Base-by-base conservation (phyloP, 495 filamentous ascomycete genomes). In the Lindgomyces ingoldianus region DNA sequence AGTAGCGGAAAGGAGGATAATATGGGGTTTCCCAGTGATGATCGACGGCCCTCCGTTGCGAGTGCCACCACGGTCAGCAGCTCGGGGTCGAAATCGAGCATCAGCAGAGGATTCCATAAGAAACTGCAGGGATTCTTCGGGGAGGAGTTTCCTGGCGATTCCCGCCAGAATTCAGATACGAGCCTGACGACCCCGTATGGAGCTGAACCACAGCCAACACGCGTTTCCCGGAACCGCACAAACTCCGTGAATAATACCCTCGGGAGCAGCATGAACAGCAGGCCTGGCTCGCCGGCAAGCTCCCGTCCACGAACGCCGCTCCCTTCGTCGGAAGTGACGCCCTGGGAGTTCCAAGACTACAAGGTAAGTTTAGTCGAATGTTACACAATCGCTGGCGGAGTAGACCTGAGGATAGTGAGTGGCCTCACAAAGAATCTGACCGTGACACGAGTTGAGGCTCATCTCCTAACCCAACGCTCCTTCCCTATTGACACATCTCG, bases 291-390 rank as follows among this genome's bases (percentile, higher is more conserved):
- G 16, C 88, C 89, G 4, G 79, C 81, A 30, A 61, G 62, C 42
- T 89, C 90, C 4, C 80, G 91, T 54, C 90, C 93, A 57, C 82
- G 89, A 45, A 93, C 87, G 19, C 90, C 93, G n/a, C 79, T 91
- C 42, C 91, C 92, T 33, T 92, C 93, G 14, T 93, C 89, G 71
- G 94, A 98, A 71, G 91, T 98, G 51, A 93, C 93, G 22, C 94
- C 94, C 12, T 98, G 96, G 85, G 79, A 95, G 46, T 98, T 93
- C 75, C 94, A 98, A 76, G 91, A 94, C 72, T 85, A 82, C 65
- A 86, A 92, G 74, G 88, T 90, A 74, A 77, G 85, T 70, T 29
- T 33, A 22, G 19, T 1, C 18, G 11, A 24, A 30, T 12, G 26
- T 25, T 51, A 45, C 27, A 21, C 24, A 39, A 6, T 14, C 33